Base-by-base conservation (phyloP, 208 protist species). In the Balamuthia mandrillaris region DNA sequence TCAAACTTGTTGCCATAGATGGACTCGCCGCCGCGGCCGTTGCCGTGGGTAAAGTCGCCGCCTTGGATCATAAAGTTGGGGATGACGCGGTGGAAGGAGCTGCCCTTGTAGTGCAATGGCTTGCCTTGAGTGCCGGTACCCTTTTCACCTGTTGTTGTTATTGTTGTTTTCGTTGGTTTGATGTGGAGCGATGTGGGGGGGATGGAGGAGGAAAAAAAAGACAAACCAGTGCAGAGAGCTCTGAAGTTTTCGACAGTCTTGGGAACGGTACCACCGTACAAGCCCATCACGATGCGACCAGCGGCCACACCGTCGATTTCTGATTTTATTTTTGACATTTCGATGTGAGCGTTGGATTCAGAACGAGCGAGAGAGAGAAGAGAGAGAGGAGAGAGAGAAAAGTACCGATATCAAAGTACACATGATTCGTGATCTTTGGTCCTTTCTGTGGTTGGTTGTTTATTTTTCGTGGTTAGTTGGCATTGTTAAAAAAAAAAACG, bases 261-360 rank as follows among this genome's bases (percentile, higher is more conserved):
- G 35, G 89, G 89, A 16, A 90, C 87, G 88, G 93, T 79, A 78
- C 94, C 90, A 37, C 75, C 82, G 42, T 91, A 97, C 12, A 97
- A 90, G 87, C 96, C 95, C 79, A 98, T 95, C 83, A 96, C 95
- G 14, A 98, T 90, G 39, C 96, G 91, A 1, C 96, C 96, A 18
- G 93, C 88, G 41, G 78, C 54, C 6, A 94, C 88, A 29, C 92
- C 90, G 0, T 92, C 95, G 83, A 98, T 96, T 4, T 98, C 96
- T 86, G 98, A 97, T 77, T 94, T 94, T 24, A 91, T 86, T 39
- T 49, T 24, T 27, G 81, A 54, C 18, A 68, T 83, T n/a, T 49
- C 2, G 52, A 83, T 83, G n/a, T n/a, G n/a, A n/a, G n/a, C n/a
- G n/a, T n/a, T n/a, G n/a, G n/a, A n/a, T n/a, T n/a, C n/a, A n/a